phyloP scores from a whole-genome alignment of 805 yeast species.

The Candida fluviatilis region DNA sequence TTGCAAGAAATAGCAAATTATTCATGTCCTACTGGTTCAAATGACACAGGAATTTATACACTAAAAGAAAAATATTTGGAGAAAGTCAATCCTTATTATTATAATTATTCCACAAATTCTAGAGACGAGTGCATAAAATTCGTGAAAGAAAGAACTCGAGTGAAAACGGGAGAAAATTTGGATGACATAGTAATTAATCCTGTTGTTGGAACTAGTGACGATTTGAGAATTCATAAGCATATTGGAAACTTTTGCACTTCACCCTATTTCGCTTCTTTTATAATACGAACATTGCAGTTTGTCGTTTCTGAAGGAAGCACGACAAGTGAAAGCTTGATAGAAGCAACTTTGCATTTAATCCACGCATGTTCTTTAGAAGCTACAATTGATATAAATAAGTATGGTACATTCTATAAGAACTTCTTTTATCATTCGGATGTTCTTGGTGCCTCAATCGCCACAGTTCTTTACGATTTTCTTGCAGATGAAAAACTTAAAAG shows the following conservation, averaged over 20 bases:
- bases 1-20: conserved; percentile 30
- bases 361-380: conserved; percentile 49
- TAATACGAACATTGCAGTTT: conserved; percentile 46
- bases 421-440: conserved; percentile 28
- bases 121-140: conserved; percentile 78
- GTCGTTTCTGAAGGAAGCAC: conserved; percentile 30
- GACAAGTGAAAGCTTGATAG: conserved; percentile 53
- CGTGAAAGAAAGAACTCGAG: conserved; percentile 48
- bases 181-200: conserved; percentile 60
- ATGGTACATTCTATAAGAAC: conserved; percentile 27
- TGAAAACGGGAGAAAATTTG: conserved; percentile 31
- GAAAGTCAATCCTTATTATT: conserved; percentile 60
- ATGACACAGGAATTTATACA: conserved; percentile 33
- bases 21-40: conserved; percentile 29
- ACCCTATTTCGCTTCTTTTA: conserved; percentile 47
- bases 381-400: conserved; percentile 21
- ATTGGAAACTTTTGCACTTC: conserved; percentile 53
- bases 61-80: conserved; percentile 33
- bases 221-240: conserved; percentile 35
- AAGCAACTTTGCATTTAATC: conserved; percentile 59
- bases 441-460: conserved; percentile 34
- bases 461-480: conserved; percentile 35
- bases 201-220: conserved; percentile 25
- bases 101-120: conserved; percentile 71
- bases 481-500: conserved; percentile 33